Evolutionary conservation across 1,284 basidiomycete genomes (phyloP), one percentile per base, ranked within the genome.

Genomic region (Cystobasidium pallidum): DNA sequence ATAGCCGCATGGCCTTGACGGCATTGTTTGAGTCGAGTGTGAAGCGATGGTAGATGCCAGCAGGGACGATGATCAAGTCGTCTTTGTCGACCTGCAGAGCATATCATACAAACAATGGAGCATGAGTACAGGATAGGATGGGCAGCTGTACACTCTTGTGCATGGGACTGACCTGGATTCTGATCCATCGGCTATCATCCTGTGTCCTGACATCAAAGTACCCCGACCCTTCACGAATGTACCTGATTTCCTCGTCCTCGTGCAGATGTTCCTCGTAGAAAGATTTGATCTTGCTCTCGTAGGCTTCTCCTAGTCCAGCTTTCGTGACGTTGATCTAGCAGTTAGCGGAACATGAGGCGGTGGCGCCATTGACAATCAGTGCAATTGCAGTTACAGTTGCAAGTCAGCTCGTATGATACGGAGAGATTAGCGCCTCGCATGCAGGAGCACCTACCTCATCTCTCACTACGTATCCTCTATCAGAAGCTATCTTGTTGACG

Each of bases 21-120:
- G 81, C 82, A 79, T 92, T 86, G 64, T 81, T 81, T 75, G 86
- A 84, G 78, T 92, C 90, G 26, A 92, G 85, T 0, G 89, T 91
- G 82, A 94, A 92, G 28, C 91, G 87, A 81, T 93, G 91, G 80
- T 91, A 92, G 76, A 92, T 91, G 0, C 83, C 75, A 8, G 77
- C 67, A 19, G 76, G 76, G 0, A 79, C 66, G 55, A 78, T 75
- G 68, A 78, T 62, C 43, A 92, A 83, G 78, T 93, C 91, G 0
- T 90, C 89, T 10, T 86, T 84, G 49, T 84, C 83, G 24, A 92
- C 81, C 17, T 61, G 39, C 39, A 45, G 85, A 85, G 54, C 90
- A 84, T 11, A 43, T 3, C 17, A 26, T 21, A 28, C 15, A 19
- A 2, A 34, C 36, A 2, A 57, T 34, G 51, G 34, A 19, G 26